Conservation (phyloP, 2,329 filamentous ascomycete genomes). For the Phialophora tarda region DNA sequence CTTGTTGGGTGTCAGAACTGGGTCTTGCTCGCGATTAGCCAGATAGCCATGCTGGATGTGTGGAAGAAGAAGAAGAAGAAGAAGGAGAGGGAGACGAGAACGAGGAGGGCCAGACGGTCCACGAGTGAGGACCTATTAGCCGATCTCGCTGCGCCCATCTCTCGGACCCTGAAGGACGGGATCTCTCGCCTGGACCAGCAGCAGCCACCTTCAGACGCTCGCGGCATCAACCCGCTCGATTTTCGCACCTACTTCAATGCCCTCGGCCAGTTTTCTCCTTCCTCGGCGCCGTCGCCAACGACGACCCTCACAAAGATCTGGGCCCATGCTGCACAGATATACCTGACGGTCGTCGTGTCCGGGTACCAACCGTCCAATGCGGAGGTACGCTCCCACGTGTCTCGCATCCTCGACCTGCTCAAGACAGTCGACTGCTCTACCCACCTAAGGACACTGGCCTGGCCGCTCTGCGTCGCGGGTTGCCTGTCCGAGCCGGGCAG, state of each 20-base stretch:
- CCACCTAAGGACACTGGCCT: constrained; percentile 42
- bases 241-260: background rate
- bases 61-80: constrained; percentile 65
- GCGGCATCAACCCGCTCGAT: background rate
- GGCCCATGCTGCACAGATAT: constrained; percentile 16
- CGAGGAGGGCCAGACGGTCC: constrained; percentile 40
- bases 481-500: constrained; percentile 30
- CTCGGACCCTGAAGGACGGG: constrained; percentile 8
- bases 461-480: constrained; percentile 45
- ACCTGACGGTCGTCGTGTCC: constrained; percentile 16
- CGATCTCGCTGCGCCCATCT: background rate
- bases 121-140: background rate
- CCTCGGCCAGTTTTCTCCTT: background rate
- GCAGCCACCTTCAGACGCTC: background rate
- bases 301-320: constrained; percentile 14
- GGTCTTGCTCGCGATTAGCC: constrained; percentile 61
- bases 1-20: constrained; percentile 64
- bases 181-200: constrained; percentile 3
- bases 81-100: constrained; percentile 41
- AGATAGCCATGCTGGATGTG: constrained; percentile 59
- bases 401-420: constrained; percentile 14
- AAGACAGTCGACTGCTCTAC: constrained; percentile 24
- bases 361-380: constrained; percentile 16
- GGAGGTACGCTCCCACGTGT: constrained; percentile 13
- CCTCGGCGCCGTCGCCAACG: background rate